Base-by-base conservation (phyloP, 169 alveolate species). In the Cryptosporidium tyzzeri region DNA sequence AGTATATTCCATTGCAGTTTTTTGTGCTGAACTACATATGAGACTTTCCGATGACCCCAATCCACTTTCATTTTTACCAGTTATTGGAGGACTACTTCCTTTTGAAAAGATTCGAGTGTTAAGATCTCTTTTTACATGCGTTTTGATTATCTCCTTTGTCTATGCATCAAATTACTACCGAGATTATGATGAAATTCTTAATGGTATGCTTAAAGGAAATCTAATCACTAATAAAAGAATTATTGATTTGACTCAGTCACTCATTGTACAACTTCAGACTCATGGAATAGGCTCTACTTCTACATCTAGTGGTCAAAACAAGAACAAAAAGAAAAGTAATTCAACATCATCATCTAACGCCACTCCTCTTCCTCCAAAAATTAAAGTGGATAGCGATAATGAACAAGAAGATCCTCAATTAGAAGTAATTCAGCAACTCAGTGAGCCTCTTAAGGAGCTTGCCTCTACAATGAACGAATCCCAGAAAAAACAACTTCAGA, bases 401-500 rank as follows among this genome's bases (percentile, higher is more conserved):
- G 89, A 80, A 9, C 65, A 80, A 6, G 89, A 80, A 8, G 37
- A 61, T 23, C 31, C 51, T 7, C 69, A 62, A 44, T 37, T 33
- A 8, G 89, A 62, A 31, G 89, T 29, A 2, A 33, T 73, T 12
- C 73, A 65, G 21, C 89, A 80, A 33, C 55, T 80, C 23, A 59
- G 68, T n/a, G 89, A 80, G 45, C 75, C 89, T 10, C 62, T 80
- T 14, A 80, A 80, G 31, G 75, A 65, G 23, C 35, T 80, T 14
- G 75, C 75, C n/a, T 80, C 89, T 62, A 59, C 89, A 65, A 80
- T 80, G 89, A 80, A 80, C 16, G 89, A 80, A 23, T 1, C 73
- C 9, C 89, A 80, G 37, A 80, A 80, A 39, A 41, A 80, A 39
- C 89, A 80, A 21, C 75, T 80, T 21, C 89, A 80, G 10, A 45